These are phyloP conservation scores for Allium sativum DNA, from an alignment of 106 monocot genomes.

Conservation along the genomic window DNA sequence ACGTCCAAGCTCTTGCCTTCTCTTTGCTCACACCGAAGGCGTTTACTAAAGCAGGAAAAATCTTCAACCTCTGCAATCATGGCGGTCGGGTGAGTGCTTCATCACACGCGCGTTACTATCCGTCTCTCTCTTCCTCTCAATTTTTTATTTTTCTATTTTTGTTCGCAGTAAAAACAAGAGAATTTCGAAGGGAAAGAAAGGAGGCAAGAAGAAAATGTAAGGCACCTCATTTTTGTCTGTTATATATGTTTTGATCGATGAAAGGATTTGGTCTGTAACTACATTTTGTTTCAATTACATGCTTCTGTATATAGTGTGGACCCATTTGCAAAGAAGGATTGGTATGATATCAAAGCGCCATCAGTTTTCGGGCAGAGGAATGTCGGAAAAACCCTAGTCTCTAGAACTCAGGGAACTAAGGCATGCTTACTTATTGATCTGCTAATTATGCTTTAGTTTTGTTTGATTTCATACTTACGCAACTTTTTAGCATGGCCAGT, in stretches of 20 bases:
- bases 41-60: too few species aligned
- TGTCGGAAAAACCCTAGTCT: constrained; percentile 90
- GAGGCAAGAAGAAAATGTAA: constrained; percentile 94
- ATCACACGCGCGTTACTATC: neutral
- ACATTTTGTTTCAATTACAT: neutral
- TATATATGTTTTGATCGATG: neutral
- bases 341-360: constrained; percentile 96
- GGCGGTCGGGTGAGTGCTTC: neutral
- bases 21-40: too few species aligned
- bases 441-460: too few species aligned
- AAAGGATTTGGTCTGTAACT: neutral
- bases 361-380: constrained; percentile 60
- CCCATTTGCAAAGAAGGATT: constrained; percentile 93
- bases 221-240: neutral
- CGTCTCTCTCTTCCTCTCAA: neutral
- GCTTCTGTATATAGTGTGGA: constrained; percentile 42
- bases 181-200: constrained; percentile 96
- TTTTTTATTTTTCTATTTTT: neutral
- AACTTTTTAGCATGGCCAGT: too few species aligned
- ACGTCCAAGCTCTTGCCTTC: too few species aligned
- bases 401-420: constrained; percentile 96
- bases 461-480: too few species aligned
- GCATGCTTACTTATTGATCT: constrained; percentile 6
- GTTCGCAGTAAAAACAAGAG: constrained; percentile 80
- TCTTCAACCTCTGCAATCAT: neutral